A percentile compares a stretch with the other conserved stretches of the same genome.
Conservation (phyloP, 2,329 filamentous ascomycete genomes). For the Aspergillus sp. region DNA sequence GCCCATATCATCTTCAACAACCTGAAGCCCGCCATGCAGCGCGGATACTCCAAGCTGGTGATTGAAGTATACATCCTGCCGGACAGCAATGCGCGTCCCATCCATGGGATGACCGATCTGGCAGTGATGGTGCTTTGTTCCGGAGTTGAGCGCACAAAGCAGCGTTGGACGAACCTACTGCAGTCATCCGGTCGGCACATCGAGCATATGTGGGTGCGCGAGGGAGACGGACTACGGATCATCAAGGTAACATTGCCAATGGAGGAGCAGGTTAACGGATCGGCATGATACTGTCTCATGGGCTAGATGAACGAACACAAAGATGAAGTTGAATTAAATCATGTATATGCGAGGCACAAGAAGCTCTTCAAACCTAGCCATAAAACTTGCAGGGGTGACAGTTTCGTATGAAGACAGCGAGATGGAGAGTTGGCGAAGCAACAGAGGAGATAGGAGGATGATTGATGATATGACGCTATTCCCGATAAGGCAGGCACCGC, state of each 20-base stretch:
- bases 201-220: slow-evolving; percentile 9
- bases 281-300: too few species aligned
- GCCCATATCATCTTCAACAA: slow-evolving; percentile 13
- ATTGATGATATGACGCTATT: too few species aligned
- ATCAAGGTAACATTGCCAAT: slow-evolving; percentile 8
- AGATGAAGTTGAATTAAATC: too few species aligned
- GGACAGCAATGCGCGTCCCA: slow-evolving; percentile 11
- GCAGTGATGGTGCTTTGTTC: slow-evolving; percentile 19
- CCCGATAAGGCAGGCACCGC: too few species aligned
- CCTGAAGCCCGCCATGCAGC: slow-evolving; percentile 13
- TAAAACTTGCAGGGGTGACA: too few species aligned
- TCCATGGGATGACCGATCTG: slow-evolving; percentile 15
- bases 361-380: too few species aligned
- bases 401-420: too few species aligned
- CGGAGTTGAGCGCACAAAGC: slow-evolving; percentile 14
- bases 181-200: slow-evolving; percentile 10
- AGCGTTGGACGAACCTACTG: slow-evolving; percentile 11
- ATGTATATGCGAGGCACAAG: too few species aligned
- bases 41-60: slow-evolving; percentile 15
- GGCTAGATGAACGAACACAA: background rate
- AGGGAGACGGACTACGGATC: slow-evolving; percentile 12
- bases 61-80: slow-evolving; percentile 19
- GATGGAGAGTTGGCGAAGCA: too few species aligned
- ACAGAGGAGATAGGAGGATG: too few species aligned
- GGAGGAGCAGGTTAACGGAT: too few species aligned